A percentile compares a stretch with the other conserved stretches of the same genome.
Conservation (phyloP, 2,329 filamentous ascomycete species). For the Colletotrichum shisoi region DNA sequence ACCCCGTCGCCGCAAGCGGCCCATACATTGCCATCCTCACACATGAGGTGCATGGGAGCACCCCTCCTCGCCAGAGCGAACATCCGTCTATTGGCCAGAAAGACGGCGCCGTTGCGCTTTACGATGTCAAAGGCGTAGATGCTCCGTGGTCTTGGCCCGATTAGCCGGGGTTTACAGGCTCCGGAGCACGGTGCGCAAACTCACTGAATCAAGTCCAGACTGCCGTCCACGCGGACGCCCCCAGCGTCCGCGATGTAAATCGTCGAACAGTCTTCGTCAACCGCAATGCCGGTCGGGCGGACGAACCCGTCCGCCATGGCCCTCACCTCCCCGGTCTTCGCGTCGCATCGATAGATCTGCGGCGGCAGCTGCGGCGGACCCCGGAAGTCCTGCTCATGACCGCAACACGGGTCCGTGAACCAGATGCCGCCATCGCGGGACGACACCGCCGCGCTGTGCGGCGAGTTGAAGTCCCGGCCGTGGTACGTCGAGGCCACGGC, state of each 20-base stretch:
- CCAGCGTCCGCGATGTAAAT: constrained; percentile 56
- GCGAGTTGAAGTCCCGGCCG: constrained; percentile 57
- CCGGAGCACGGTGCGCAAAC: constrained; percentile 30
- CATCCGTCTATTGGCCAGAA: constrained; percentile 58
- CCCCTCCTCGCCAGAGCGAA: constrained; percentile 61
- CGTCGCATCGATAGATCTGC: constrained; percentile 59
- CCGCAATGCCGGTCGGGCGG: constrained; percentile 53
- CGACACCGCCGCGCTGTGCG: constrained; percentile 53
- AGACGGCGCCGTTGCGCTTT: constrained; percentile 48
- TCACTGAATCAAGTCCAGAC: constrained; percentile 40
- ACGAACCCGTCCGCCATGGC: constrained; percentile 58
- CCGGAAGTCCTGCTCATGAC: constrained; percentile 56
- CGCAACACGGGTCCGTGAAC: constrained; percentile 59
- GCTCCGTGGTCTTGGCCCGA: constrained; percentile 44
- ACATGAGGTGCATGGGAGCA: constrained; percentile 54
- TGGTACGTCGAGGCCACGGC: constrained; percentile 55
- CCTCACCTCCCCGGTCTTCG: constrained; percentile 52
- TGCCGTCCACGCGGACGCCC: constrained; percentile 21
- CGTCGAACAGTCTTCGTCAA: constrained; percentile 50
- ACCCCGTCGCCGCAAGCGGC: constrained; percentile 58
- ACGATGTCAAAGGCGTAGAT: constrained; percentile 61
- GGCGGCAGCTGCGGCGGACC: constrained; percentile 54
- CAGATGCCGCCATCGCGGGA: constrained; percentile 52
- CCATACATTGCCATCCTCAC: constrained; percentile 58
- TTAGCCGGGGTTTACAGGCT: not conserved